Conservation (phyloP, 768 basidiomycete genomes). For the Macrolepiota albuminosa region DNA sequence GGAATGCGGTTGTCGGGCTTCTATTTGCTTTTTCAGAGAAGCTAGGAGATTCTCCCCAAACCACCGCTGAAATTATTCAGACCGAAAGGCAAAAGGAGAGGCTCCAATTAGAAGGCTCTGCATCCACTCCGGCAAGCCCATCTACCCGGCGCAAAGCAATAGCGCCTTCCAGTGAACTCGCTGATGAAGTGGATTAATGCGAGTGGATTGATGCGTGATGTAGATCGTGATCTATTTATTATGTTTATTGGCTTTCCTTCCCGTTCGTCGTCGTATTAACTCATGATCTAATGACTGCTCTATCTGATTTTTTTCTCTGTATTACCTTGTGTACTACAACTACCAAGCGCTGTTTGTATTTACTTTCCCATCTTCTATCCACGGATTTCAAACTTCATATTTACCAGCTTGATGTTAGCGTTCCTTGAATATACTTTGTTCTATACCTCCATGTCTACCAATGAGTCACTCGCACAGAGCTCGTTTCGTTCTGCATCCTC, state of each 20-base stretch:
- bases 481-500: conserved; percentile 48
- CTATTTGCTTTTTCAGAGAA: conserved; percentile 71
- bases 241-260: conserved; percentile 14
- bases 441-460: conserved; percentile 7
- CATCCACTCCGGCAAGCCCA: background rate
- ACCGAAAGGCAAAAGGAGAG: conserved; percentile 20
- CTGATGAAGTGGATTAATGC: conserved; percentile 15
- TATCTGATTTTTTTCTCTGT: conserved; percentile 7
- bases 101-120: conserved; percentile 7
- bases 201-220: background rate
- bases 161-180: conserved; percentile 11
- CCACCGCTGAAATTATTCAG: conserved; percentile 25
- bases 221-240: conserved; percentile 2
- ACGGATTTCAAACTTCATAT: background rate
- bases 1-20: conserved; percentile 49
- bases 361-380: background rate
- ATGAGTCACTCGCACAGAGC: conserved; percentile 23
- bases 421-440: background rate
- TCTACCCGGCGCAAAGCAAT: conserved; percentile 16
- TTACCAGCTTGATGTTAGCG: background rate
- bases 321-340: conserved; percentile 11
- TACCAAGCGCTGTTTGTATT: conserved; percentile 9
- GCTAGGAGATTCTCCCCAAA: conserved; percentile 42
- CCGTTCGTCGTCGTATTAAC: conserved; percentile 9
- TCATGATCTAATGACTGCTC: conserved; percentile 12